Conservation (phyloP, 2,329 filamentous ascomycete species). For the Xylaria multiplex region DNA sequence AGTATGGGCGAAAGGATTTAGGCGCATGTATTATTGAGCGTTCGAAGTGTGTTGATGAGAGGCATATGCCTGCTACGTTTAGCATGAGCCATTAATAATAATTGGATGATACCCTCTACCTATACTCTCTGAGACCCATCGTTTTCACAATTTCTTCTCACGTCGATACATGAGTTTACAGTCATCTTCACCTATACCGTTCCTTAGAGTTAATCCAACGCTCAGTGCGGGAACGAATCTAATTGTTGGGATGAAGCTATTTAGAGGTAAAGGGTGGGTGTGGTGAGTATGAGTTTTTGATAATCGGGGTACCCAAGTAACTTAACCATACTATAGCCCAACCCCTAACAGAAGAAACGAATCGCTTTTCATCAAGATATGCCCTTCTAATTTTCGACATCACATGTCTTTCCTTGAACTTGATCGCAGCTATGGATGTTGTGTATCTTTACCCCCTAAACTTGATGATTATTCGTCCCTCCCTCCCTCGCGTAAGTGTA, state of each 20-base stretch:
- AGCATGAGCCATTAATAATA: slow-evolving; percentile 30
- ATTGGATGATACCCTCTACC: slow-evolving; percentile 31
- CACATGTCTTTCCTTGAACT: slow-evolving; percentile 25
- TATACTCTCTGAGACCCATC: not conserved
- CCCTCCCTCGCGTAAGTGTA: not conserved
- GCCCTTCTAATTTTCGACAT: not conserved
- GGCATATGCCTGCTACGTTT: slow-evolving; percentile 23
- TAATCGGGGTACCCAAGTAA: not conserved
- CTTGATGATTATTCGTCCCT: not conserved
- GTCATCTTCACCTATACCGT: not conserved
- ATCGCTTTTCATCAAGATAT: not conserved
- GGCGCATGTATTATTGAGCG: not conserved
- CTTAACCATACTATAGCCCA: not conserved
- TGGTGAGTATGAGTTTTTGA: not conserved
- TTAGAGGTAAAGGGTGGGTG: not conserved
- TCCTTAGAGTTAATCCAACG: not conserved
- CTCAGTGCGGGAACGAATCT: not conserved
- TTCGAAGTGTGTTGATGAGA: slow-evolving; percentile 11
- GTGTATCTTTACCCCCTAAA: not conserved
- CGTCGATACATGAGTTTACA: slow-evolving; percentile 30
- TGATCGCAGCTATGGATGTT: slow-evolving; percentile 3
- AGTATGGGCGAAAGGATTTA: not conserved
- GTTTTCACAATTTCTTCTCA: slow-evolving; percentile 40
- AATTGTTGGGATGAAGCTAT: not conserved
- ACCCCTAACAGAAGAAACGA: not conserved